A percentile compares a stretch with the other conserved stretches of the same genome.
These are phyloP conservation scores for Leishmania tropica DNA, from an alignment of 208 protist genomes.

Conservation along the genomic window DNA sequence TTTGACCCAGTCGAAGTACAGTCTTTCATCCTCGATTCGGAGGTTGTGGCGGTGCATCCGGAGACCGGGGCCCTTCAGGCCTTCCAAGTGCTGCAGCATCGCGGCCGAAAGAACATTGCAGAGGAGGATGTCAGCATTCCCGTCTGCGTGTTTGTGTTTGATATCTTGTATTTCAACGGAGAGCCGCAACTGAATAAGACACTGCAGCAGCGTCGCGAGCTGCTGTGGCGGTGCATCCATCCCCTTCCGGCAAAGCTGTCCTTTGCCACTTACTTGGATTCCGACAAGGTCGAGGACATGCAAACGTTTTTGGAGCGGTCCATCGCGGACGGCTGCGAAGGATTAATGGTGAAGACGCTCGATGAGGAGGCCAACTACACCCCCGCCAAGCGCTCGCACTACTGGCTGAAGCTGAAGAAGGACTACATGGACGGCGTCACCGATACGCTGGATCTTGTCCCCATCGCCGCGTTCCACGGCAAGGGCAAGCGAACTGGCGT, in stretches of 20 bases:
- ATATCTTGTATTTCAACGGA: constrained; percentile 99
- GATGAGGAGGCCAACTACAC: constrained; percentile 95
- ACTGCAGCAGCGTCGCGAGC: constrained; percentile 80
- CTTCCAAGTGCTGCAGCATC: constrained; percentile 95
- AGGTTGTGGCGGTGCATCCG: constrained; percentile 97
- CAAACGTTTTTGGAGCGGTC: constrained; percentile 95
- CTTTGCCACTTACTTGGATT: constrained; percentile 91
- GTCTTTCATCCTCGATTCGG: constrained; percentile 99
- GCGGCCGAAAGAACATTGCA: constrained; percentile 92
- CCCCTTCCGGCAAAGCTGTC: constrained; percentile 83
- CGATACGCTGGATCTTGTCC: constrained; percentile 99
- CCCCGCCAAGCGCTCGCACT: constrained; percentile 95
- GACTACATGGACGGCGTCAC: constrained; percentile 98
- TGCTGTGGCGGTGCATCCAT: constrained; percentile 65
- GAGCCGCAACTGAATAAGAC: constrained; percentile 85
- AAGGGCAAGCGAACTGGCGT: constrained; percentile 98
- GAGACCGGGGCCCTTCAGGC: constrained; percentile 92
- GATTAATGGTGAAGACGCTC: constrained; percentile 99
- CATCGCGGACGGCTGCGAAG: constrained; percentile 93
- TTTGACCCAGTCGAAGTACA: constrained; percentile 68
- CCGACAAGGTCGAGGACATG: constrained; percentile 93
- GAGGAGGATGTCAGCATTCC: constrained; percentile 94
- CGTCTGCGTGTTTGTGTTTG: constrained; percentile 99
- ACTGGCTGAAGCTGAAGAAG: constrained; percentile 99
- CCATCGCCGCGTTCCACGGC: constrained; percentile 98